These are phyloP conservation scores for Ganoderma leucocontextum DNA, from an alignment of 1,284 basidiomycete species.

Conservation along the genomic window DNA sequence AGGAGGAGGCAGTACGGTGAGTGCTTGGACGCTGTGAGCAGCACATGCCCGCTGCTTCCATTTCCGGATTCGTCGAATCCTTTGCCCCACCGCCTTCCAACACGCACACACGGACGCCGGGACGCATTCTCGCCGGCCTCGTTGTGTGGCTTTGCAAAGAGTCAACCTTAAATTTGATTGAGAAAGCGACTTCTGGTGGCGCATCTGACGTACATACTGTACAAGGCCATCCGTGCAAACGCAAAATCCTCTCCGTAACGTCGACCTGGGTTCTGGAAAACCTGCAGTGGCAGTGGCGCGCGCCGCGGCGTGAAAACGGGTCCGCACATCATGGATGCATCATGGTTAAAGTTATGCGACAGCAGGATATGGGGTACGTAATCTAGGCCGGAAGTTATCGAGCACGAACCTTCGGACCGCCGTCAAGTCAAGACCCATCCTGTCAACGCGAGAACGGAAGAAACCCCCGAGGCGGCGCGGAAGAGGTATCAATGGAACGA, in stretches of 20 bases:
- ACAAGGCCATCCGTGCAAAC: background rate
- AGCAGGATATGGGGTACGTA: background rate
- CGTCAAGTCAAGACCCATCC: background rate
- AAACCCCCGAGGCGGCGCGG: background rate
- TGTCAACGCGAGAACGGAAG: conserved; percentile 1
- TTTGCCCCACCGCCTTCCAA: background rate
- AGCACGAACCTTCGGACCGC: background rate
- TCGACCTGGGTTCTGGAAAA: background rate
- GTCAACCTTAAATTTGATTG: background rate
- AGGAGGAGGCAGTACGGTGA: background rate
- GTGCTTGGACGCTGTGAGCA: background rate
- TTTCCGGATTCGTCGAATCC: conserved; percentile 3
- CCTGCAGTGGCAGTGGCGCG: background rate
- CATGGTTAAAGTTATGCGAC: background rate
- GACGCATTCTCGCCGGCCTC: conserved; percentile 2
- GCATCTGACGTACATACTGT: background rate
- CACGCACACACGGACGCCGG: background rate
- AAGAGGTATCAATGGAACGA: conserved; percentile 4
- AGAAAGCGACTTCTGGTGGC: background rate
- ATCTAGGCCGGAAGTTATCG: background rate
- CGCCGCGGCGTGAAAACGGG: background rate
- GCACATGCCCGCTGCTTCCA: conserved; percentile 7
- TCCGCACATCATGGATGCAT: background rate
- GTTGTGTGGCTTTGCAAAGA: conserved; percentile 5
- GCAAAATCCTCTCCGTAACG: background rate